These are phyloP conservation scores for Diospyros kaki DNA, from an alignment of 148 eudicot genomes.

Conservation along the genomic window DNA sequence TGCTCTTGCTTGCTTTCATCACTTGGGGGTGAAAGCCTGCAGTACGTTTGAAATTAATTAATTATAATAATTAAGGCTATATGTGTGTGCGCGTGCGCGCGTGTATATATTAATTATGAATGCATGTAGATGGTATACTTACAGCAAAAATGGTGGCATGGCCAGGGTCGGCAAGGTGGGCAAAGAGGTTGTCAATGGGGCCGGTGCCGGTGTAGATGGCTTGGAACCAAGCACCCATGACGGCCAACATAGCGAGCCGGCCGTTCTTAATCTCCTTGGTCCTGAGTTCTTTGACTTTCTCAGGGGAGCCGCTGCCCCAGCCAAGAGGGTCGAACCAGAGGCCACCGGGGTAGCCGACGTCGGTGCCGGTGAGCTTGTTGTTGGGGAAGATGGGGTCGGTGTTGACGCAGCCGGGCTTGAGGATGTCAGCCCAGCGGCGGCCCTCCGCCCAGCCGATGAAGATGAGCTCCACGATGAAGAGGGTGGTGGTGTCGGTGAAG, in stretches of 20 bases:
- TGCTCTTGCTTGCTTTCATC: conserved; percentile 19
- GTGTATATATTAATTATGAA: no score
- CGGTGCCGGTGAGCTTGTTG: conserved; percentile 96
- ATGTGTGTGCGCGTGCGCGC: background rate
- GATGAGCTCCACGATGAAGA: conserved; percentile 70
- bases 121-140: conserved; percentile 29
- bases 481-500: conserved; percentile 95
- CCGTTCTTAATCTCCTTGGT: conserved; percentile 98
- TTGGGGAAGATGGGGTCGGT: conserved; percentile 97
- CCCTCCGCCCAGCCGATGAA: conserved; percentile 99
- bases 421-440: conserved; percentile 90
- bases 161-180: conserved; percentile 98
- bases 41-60: conserved; percentile 8
- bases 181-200: conserved; percentile 93
- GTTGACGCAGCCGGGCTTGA: conserved; percentile 89
- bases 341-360: conserved; percentile 98
- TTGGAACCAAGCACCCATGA: conserved; percentile 98
- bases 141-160: conserved; percentile 96
- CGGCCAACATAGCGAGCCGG: conserved; percentile 94
- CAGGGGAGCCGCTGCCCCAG: conserved; percentile 85
- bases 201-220: conserved; percentile 90
- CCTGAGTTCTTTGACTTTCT: conserved; percentile 79
- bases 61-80: background rate
- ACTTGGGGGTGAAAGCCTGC: conserved; percentile 85
- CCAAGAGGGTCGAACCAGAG: conserved; percentile 98